Conservation (phyloP, 164 flowering plant genomes). For the Liriodendron chinense region DNA sequence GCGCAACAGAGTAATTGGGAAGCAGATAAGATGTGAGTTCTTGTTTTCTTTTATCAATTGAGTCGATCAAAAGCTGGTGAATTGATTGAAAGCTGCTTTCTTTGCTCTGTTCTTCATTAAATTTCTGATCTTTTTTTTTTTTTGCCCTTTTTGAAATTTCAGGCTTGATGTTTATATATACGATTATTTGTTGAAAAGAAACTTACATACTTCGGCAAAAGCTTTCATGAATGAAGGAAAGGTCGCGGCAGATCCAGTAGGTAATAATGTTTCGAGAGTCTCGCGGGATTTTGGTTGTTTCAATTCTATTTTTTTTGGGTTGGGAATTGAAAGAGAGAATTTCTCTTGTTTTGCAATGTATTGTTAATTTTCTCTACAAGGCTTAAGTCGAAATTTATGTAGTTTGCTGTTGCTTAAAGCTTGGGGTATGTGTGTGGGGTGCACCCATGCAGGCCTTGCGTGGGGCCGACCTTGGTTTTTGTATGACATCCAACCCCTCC, state of each 20-base stretch:
- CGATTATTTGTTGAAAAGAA: conserved; percentile 79
- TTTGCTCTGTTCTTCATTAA: background rate
- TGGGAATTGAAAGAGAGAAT: background rate
- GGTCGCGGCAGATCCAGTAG: conserved; percentile 87
- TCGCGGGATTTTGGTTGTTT: too few relatives aligned
- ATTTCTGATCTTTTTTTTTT: background rate
- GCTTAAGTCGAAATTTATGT: too few relatives aligned
- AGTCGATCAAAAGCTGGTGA: background rate
- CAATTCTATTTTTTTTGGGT: too few relatives aligned
- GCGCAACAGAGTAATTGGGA: conserved; percentile 75
- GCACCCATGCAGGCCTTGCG: too few relatives aligned
- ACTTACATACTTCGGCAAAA: conserved; percentile 74
- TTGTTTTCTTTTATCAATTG: background rate
- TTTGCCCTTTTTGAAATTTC: background rate
- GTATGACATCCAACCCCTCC: too few relatives aligned
- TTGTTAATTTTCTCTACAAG: background rate
- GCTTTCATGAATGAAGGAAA: conserved; percentile 91
- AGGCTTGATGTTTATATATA: conserved; percentile 96
- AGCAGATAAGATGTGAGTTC: conserved; percentile 60
- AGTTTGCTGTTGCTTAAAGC: too few relatives aligned
- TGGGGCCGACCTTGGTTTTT: too few relatives aligned
- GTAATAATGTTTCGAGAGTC: conserved; percentile 30
- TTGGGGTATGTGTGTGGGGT: too few relatives aligned
- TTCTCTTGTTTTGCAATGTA: background rate
- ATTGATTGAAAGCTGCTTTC: background rate